phyloP scores from a whole-genome alignment of 345 rosid species.

The Tarenaya hassleriana region DNA sequence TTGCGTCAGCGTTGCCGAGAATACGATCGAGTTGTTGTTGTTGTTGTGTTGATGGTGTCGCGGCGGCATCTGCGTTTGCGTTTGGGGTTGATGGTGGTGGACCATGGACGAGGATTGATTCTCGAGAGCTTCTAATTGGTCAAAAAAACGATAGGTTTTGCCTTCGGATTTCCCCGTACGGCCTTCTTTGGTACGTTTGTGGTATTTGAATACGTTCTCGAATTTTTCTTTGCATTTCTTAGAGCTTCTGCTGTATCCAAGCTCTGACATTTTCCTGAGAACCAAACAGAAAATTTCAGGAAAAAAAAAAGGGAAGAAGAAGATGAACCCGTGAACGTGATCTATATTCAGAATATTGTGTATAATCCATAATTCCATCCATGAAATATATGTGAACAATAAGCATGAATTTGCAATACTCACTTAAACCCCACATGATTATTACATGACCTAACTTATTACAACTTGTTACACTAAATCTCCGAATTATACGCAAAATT shows the following conservation, averaged over 20 bases:
- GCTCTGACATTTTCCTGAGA: slow-evolving; percentile 65
- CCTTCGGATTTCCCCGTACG: slow-evolving; percentile 60
- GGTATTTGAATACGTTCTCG: slow-evolving; percentile 89
- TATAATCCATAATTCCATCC: too few relatives aligned
- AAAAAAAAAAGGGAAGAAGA: background rate
- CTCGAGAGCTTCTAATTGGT: slow-evolving; percentile 73
- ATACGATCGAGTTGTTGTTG: slow-evolving; percentile 14
- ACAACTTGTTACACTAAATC: background rate
- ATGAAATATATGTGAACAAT: too few relatives aligned
- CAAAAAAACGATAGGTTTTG: slow-evolving; percentile 70
- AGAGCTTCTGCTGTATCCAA: slow-evolving; percentile 64
- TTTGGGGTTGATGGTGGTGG: slow-evolving; percentile 18
- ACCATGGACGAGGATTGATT: slow-evolving; percentile 22
- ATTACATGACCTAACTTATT: slow-evolving; percentile 33
- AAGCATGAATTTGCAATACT: slow-evolving; percentile 24
- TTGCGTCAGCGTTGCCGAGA: background rate
- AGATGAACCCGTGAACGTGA: slow-evolving; percentile 4
- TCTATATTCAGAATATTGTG: too few relatives aligned
- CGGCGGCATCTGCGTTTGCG: slow-evolving; percentile 5
- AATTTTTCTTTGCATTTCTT: slow-evolving; percentile 96
- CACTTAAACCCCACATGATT: slow-evolving; percentile 16
- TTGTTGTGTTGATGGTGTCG: slow-evolving; percentile 19
- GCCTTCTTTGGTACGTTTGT: slow-evolving; percentile 84
- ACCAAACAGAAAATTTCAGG: background rate
- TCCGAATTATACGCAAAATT: background rate